Percentiles rank a stretch among this genome's conserved stretches.
Conservation (phyloP, 768 basidiomycete genomes). For the Leccinellum luteum region DNA sequence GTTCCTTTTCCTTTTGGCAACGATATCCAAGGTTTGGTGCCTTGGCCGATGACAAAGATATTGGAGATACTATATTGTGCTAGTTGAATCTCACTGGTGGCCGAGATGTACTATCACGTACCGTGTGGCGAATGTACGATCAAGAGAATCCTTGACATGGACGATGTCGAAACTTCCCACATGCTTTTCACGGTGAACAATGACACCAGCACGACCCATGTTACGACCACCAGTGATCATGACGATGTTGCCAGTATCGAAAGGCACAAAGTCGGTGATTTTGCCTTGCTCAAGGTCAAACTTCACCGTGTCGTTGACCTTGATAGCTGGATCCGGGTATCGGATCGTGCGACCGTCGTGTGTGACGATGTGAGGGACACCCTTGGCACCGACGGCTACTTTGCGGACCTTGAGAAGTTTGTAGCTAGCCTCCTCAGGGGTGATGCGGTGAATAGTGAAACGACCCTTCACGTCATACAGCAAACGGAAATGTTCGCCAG, state of each 20-base stretch:
- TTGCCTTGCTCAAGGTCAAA: constrained; percentile 95
- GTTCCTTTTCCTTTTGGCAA: constrained; percentile 97
- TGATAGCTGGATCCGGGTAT: constrained; percentile 95
- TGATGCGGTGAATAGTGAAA: constrained; percentile 99
- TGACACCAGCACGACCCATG: constrained; percentile 98
- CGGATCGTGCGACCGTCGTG: constrained; percentile 99
- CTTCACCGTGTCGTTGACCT: constrained; percentile 96
- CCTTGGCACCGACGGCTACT: constrained; percentile 88
- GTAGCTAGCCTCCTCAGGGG: constrained; percentile 93
- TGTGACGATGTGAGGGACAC: constrained; percentile 96
- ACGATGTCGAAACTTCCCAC: constrained; percentile 98
- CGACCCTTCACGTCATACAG: constrained; percentile 99
- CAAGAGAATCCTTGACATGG: constrained; percentile 93
- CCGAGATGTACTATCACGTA: constrained; percentile 37
- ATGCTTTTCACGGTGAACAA: constrained; percentile 96
- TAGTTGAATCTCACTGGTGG: not conserved
- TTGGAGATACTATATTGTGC: constrained; percentile 73
- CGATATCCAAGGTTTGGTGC: constrained; percentile 93
- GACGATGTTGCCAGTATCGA: constrained; percentile 96
- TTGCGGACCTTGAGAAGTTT: constrained; percentile 94
- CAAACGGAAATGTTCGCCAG: constrained; percentile 98
- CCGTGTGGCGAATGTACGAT: constrained; percentile 97
- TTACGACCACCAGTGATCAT: constrained; percentile 99
- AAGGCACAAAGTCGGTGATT: constrained; percentile 90
- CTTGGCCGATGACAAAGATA: constrained; percentile 98